These are phyloP conservation scores for Globisporangium takayamanum DNA, from an alignment of 352 stramenopile genomes.

Conservation along the genomic window DNA sequence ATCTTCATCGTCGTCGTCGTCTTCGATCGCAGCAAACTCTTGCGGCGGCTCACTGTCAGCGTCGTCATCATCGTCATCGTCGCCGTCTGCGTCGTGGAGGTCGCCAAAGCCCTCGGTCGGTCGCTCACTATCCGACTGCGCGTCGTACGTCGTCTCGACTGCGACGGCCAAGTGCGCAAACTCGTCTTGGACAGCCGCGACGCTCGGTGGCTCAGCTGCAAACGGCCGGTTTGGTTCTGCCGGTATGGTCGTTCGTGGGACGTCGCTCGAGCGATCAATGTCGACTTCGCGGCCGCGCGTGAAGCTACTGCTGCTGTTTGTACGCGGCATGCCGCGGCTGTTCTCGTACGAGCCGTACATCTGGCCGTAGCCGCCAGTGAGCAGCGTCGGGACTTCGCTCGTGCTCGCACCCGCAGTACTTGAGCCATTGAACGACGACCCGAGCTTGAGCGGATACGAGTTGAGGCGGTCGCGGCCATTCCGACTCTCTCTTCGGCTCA, in stretches of 20 bases:
- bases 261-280: conserved; percentile 18
- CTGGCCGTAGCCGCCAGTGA: conserved; percentile 17
- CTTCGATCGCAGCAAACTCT: conserved; percentile 34
- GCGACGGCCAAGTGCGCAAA: conserved; percentile 36
- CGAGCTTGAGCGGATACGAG: conserved; percentile 51
- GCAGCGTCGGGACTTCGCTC: conserved; percentile 14
- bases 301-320: conserved; percentile 33
- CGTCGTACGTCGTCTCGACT: conserved; percentile 50
- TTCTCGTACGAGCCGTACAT: conserved; percentile 37
- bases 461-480: conserved; percentile 46
- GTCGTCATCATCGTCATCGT: conserved; percentile 43
- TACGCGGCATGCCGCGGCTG: conserved; percentile 19
- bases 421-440: conserved; percentile 11
- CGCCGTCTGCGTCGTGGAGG: conserved; percentile 33
- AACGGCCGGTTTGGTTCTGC: neutral
- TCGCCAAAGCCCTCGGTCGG: conserved; percentile 27
- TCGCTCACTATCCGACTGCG: conserved; percentile 29
- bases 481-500: conserved; percentile 15
- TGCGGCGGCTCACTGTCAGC: conserved; percentile 43
- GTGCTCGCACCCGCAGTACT: conserved; percentile 13
- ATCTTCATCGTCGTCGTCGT: conserved; percentile 54
- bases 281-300: conserved; percentile 33
- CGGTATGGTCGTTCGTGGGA: no score
- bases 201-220: neutral
- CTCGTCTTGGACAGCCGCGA: conserved; percentile 34